A percentile compares a stretch with the other conserved stretches of the same genome.
phyloP scores from a whole-genome alignment of 2,329 filamentous ascomycete species.

The Ustilaginoidea virens region DNA sequence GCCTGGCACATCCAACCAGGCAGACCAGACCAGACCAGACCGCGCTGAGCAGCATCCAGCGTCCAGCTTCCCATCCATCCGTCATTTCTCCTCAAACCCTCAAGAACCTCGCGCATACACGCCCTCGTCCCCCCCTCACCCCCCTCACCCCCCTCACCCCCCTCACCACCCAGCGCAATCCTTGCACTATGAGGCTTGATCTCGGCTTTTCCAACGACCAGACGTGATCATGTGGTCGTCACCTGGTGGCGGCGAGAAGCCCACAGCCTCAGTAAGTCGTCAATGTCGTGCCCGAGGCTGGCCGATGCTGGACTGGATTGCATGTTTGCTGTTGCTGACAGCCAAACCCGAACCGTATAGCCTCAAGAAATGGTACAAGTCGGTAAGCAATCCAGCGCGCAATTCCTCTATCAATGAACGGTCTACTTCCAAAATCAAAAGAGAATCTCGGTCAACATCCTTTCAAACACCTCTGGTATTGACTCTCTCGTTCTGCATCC shows the following conservation, averaged over 20 bases:
- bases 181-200: constrained; percentile 17
- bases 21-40: too few relatives aligned
- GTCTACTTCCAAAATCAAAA: too few relatives aligned
- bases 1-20: too few relatives aligned
- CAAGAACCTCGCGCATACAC: constrained; percentile 4
- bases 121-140: constrained; percentile 11
- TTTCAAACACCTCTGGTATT: too few relatives aligned
- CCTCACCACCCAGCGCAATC: too few relatives aligned
- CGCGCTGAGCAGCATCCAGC: too few relatives aligned
- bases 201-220: constrained; percentile 11
- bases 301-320: too few relatives aligned
- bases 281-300: too few relatives aligned
- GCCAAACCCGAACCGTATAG: constrained; percentile 18
- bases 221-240: constrained; percentile 45
- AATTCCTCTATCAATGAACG: neutral
- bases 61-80: neutral
- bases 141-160: too few relatives aligned
- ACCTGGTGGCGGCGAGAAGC: constrained; percentile 53
- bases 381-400: constrained; percentile 42
- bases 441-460: too few relatives aligned
- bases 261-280: constrained; percentile 51
- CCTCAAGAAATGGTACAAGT: constrained; percentile 98
- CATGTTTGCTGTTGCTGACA: too few relatives aligned
- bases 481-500: constrained; percentile 2
- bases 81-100: neutral